A percentile compares a stretch with the other conserved stretches of the same genome.
Evolutionary conservation across 2,329 filamentous ascomycete species (phyloP).

Genomic region (Cladophialophora immunda): DNA sequence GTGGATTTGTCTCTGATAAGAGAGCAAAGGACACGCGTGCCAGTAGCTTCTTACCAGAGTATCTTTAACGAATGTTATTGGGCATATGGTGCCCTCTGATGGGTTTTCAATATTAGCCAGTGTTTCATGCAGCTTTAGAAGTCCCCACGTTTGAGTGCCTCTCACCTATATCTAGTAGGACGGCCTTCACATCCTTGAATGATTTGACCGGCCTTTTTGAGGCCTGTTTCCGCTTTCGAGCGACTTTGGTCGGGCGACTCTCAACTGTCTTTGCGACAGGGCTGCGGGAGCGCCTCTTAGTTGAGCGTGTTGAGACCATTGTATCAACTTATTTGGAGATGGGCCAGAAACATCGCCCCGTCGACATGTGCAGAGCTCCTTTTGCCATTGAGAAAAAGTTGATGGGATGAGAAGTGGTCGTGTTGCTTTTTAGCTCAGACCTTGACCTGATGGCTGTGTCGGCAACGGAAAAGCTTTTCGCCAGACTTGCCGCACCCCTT

Average conservation of each 20-base stretch:
- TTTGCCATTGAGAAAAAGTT: not conserved
- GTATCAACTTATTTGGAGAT: not conserved
- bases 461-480: not conserved
- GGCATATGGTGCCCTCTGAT: slow-evolving; percentile 39
- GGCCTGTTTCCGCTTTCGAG: slow-evolving; percentile 3
- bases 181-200: slow-evolving; percentile 15
- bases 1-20: not conserved
- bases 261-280: slow-evolving; percentile 6
- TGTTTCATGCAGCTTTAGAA: not conserved
- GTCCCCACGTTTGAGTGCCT: not conserved
- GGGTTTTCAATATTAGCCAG: slow-evolving; percentile 2
- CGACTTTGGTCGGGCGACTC: slow-evolving; percentile 11
- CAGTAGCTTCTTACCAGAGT: slow-evolving; percentile 30
- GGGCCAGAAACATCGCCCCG: too few relatives aligned
- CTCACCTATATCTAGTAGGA: slow-evolving; percentile 32
- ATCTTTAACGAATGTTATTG: slow-evolving; percentile 37
- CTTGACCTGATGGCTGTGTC: not conserved
- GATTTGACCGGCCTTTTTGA: not conserved
- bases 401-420: not conserved
- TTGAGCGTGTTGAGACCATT: slow-evolving; percentile 29
- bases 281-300: slow-evolving; percentile 27
- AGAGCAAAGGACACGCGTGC: not conserved
- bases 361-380: not conserved
- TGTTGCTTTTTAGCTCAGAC: not conserved
- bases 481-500: not conserved